Evolutionary conservation across 176 grass and related monocot genomes (phyloP).

Genomic region (Thalia dealbata): DNA sequence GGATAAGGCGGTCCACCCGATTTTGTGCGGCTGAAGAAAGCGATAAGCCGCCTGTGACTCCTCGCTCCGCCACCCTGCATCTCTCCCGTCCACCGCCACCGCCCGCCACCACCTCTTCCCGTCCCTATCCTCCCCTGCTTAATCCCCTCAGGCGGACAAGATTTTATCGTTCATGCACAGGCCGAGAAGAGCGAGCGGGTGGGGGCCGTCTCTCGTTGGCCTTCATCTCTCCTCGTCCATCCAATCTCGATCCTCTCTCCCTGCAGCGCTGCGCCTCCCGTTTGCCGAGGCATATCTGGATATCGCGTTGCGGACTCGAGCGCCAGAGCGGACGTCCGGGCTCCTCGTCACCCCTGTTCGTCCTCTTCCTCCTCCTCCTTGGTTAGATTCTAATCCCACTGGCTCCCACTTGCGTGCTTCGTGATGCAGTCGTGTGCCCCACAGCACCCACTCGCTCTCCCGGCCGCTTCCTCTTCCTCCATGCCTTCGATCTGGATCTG

Average conservation of each 20-base stretch:
- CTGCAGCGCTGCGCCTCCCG: conserved; percentile 10
- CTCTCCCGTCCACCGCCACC: conserved; percentile 3
- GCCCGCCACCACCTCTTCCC: neutral
- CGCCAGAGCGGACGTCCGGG: neutral
- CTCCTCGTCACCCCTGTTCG: conserved; percentile 6
- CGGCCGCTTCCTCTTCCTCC: neutral
- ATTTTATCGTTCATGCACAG: neutral
- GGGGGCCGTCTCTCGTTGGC: neutral
- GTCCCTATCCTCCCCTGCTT: neutral
- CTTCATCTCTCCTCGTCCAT: neutral
- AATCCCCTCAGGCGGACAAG: neutral
- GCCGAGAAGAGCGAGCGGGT: neutral
- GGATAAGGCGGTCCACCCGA: neutral
- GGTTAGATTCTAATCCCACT: neutral
- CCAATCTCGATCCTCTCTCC: conserved; percentile 4
- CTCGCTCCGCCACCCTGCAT: conserved; percentile 18
- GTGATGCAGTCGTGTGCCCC: neutral
- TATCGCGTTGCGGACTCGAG: neutral
- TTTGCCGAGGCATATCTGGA: neutral
- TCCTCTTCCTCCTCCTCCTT: neutral
- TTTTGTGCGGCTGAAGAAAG: conserved; percentile 35
- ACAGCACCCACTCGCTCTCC: neutral
- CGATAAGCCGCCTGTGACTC: conserved; percentile 35
- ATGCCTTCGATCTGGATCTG: neutral
- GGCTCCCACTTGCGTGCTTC: neutral